phyloP scores from a whole-genome alignment of 108 stramenopile species.

The Parmales sp. region DNA sequence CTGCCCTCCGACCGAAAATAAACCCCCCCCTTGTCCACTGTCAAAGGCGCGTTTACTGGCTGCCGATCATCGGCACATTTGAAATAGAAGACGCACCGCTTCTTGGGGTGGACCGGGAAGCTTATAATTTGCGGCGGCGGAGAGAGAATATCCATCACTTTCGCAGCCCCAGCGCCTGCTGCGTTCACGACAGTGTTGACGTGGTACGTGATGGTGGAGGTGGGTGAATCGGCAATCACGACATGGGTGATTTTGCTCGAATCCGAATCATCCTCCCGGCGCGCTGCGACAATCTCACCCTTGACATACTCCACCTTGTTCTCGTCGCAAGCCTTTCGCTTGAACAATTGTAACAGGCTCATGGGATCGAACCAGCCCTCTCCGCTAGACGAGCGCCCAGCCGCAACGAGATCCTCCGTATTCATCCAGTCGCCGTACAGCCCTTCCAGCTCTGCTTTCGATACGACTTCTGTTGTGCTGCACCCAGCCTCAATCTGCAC shows the following conservation, averaged over 20 bases:
- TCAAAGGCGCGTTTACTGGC: slow-evolving; percentile 46
- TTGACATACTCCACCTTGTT: slow-evolving; percentile 36
- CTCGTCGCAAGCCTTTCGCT: slow-evolving; percentile 31
- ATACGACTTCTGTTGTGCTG: slow-evolving; percentile 30
- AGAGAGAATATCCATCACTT: slow-evolving; percentile 31
- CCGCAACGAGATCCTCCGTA: slow-evolving; percentile 40
- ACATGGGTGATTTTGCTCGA: slow-evolving; percentile 23
- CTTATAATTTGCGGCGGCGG: neutral
- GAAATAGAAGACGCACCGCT: slow-evolving; percentile 58
- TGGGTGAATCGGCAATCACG: no score
- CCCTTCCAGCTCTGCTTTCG: slow-evolving; percentile 22
- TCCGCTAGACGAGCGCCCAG: slow-evolving; percentile 38
- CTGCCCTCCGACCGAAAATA: slow-evolving; percentile 64
- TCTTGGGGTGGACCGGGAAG: slow-evolving; percentile 54
- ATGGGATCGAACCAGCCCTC: slow-evolving; percentile 74
- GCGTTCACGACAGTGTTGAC: slow-evolving; percentile 49
- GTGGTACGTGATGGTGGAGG: no score
- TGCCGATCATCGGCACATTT: slow-evolving; percentile 32
- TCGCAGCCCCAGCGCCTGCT: slow-evolving; percentile 45
- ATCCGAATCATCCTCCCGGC: slow-evolving; percentile 4
- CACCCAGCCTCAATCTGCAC: slow-evolving; percentile 32
- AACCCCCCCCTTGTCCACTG: slow-evolving; percentile 43
- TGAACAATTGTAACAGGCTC: slow-evolving; percentile 38
- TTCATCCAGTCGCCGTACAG: slow-evolving; percentile 61
- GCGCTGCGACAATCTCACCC: slow-evolving; percentile 25